Base-by-base conservation (phyloP, 1,284 basidiomycete genomes). In the Ganoderma lucidum region DNA sequence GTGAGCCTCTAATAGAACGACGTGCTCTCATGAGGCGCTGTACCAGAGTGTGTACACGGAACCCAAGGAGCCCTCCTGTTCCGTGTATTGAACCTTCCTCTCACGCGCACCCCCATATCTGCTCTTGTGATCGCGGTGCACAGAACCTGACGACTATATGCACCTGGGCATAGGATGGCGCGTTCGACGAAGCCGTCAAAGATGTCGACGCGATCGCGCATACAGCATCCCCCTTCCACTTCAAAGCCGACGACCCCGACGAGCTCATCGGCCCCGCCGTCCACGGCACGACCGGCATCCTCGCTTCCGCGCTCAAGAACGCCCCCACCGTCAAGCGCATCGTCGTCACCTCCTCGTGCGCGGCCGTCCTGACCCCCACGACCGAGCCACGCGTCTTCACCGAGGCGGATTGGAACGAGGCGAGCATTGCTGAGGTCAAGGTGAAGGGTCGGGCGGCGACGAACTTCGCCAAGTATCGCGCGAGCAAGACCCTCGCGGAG, bases 401-500 rank as follows among this genome's bases (percentile, higher is more conserved):
- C 28, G 85, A 87, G 68, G 73, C 75, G 0, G 86, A 92, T 76
- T 95, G 93, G 93, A 92, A 94, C 80, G 78, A 86, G 9, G 81
- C 83, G 56, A 82, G 85, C 2, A 78, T 87, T 19, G 76, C 83
- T n/a, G 80, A 84, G 42, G 81, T 90, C 28, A 83, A 86, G 74
- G 79, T 86, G 72, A 82, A 86, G 60, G 89, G 90, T 8, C 77
- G 76, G 17, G 81, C 85, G 12, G 86, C 88, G 0, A 62, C 79
- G 0, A 74, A 71, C 2, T 68, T 78, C 5, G 75, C 78, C 53
- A 88, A 86, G 74, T 93, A 92, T 75, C 78, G 82, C 63, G 86
- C 84, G 15, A 87, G 85, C 28, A 94, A 95, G 82, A 88, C 86
- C 1, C 81, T 94, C 2, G 92, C 93, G 2, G 93, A 95, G 77